Evolutionary conservation across 75 land plant species (phyloP), one percentile per base, ranked within the genome.

Genomic region (Azolla pinnata): DNA sequence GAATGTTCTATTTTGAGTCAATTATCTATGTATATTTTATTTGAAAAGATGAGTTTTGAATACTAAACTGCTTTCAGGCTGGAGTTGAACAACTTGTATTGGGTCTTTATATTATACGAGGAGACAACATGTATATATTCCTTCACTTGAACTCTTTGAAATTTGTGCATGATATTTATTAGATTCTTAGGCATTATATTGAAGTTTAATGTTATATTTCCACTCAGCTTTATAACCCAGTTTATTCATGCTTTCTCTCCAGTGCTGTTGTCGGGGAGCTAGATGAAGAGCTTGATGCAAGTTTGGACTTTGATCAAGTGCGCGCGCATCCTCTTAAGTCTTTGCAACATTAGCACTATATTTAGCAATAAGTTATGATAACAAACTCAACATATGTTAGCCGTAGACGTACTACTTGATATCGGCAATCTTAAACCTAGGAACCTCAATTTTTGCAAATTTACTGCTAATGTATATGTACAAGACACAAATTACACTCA

Each of bases 31-130:
- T n/a, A n/a, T n/a, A n/a, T n/a, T n/a, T n/a, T n/a, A n/a, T n/a
- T n/a, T n/a, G n/a, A n/a, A n/a, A n/a, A n/a, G n/a, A n/a, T n/a
- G n/a, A n/a, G n/a, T n/a, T n/a, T n/a, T n/a, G n/a, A n/a, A n/a
- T n/a, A n/a, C n/a, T n/a, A n/a, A n/a, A n/a, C 27, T 29, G 35
- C 23, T 46, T 71, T 67, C 87, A 93, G 98, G 78, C 84, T 65
- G 98, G 98, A n/a, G 98, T 93, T 32, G 90, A 93, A 63, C 96
- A 85, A 48, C 84, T 80, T 65, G 98, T 88, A 8, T 67, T 93
- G 71, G 98, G 98, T 7, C 59, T 93, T 60, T 90, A 93, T 67
- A 93, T 93, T 48, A 93, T 93, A n/a, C 73, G 98, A 56, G 98
- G 98, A 44, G 98, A 93, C 69, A 93, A 89, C 66, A 93, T 93